Base-by-base conservation (phyloP, 768 basidiomycete genomes). In the Termitomyces sp. region DNA sequence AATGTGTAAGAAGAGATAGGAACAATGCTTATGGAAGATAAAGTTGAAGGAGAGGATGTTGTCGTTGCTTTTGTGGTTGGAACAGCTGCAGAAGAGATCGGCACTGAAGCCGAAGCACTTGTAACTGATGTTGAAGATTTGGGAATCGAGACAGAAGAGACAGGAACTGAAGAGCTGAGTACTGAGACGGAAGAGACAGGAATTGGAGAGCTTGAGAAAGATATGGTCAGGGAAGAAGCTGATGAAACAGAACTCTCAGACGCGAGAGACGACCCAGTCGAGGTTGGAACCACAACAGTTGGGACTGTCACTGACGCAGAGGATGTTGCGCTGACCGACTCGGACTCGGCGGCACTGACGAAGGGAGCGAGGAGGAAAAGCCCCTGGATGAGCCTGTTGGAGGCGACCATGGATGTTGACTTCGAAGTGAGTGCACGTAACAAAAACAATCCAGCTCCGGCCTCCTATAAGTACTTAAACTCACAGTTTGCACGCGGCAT, bases 1-100 rank as follows among this genome's bases (percentile, higher is more conserved):
- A 90, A 69, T 44, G 66, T 63, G 60, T 62, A 53, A 33, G 61
- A 59, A 61, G 64, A 62, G 62, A 66, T 60, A 20, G 64, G 55
- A 44, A 61, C 46, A 3, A 54, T 60, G 54, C 36, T 60, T n/a
- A 60, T 60, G 22, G 45, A 55, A 22, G 62, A 57, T 32, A 60
- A 58, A 28, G 64, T 59, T 5, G 55, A 57, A 40, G 63, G 54
- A 24, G 50, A 55, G 24, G 60, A 28, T 1, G 63, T 44, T 22
- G 53, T 52, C n/a, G 54, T 44, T 44, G 63, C 46, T 2, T 53
- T 36, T 55, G 60, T 35, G 9, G 53, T n/a, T 58, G 56, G 4
- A 24, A 22, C 40, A 35, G 52, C 39, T 49, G 57, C 28, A 58
- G 60, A 50, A 22, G 40, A 48, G 12, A 36, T 18, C 16, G 61